Evolutionary conservation across 2,329 filamentous ascomycete species (phyloP), one percentile per base, ranked within the genome.

Genomic region (Fusarium sp.): DNA sequence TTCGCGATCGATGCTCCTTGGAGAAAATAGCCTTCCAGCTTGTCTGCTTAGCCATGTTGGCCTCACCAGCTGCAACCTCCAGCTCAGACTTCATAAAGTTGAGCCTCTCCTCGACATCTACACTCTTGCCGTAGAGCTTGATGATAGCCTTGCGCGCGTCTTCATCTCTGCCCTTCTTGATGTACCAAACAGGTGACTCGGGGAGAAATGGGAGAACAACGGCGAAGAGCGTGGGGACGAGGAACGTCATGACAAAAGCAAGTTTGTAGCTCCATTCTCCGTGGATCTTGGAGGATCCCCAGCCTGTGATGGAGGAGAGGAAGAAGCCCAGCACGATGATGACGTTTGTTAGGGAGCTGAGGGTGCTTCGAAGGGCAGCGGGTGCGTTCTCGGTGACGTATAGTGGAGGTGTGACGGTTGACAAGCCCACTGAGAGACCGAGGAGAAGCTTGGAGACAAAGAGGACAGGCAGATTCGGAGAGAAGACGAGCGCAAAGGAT

Each of bases 301-400:
- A 80, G 0, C 76, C 79, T 0, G 79, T 80, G 35, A 80, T 71
- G 8, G 79, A 80, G 0, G 79, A 80, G 4, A 80, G 71, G 39
- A 80, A 80, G 66, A 80, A 80, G 0, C 79, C 79, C 0, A 80
- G 59, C 0, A 80, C 79, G 5, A 80, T 80, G 54, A 80, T 78
- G 45, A 80, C 79, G 67, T 80, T 80, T 37, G 79, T 80, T 0
- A 80, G 50, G 0, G 79, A 80, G 37, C 79, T 80, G 14, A 75
- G 69, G 2, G 76, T 76, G 43, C 76, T 79, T 66, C 79, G 67
- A 0, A 80, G 77, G 0, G 79, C 79, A 0, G 77, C 77, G 0
- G 79, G 79, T 2, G 79, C 78, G 11, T 80, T 80, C 43, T 80
- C 79, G 2, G 79, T 80, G 20, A 80, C 78, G 13, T 80, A 80